Base-by-base conservation (phyloP, 441 rosid species). In the Gossypium davidsonii region DNA sequence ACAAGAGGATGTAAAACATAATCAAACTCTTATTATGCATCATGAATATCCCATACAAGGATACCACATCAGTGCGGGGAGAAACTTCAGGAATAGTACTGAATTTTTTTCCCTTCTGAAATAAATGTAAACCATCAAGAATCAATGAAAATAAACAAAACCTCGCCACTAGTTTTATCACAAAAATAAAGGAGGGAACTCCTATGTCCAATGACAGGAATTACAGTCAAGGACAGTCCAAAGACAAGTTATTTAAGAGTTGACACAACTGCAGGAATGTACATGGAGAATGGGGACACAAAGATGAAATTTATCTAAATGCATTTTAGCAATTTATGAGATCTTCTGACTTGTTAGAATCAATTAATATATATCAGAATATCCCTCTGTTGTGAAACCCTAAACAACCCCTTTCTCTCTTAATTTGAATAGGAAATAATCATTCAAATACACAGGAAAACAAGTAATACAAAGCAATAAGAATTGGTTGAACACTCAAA, bases 381-480 rank as follows among this genome's bases (percentile, higher is more conserved):
- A 46, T 66, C 11, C 48, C 70, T 46, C 21, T 12, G 37, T 18
- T 2, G 37, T 6, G 37, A 66, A 66, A 66, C 28, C 20, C 55
- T 20, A 23, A 23, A 46, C 14, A 18, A 46, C 20, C 39, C 55
- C 70, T 21, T 12, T 25, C 20, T 34, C 21, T 66, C 6, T 5
- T 44, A 46, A 14, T 66, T 66, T 46, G 21, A 48, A 48, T 34
- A 23, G 18, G 37, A 66, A 48, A 46, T 66, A 66, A 14, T 8
- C 39, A 66, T 66, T 66, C 70, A 66, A 66, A 48, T 7, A 51
- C 55, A 65, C 12, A 46, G 28, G 55, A 14, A 66, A 23, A 46
- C 37, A 46, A 21, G 39, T 23, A 48, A 46, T 3, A 8, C 37
- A 48, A 26, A n/a, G 12, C 67, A 51, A 60, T 48, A 66, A 18